Evolutionary conservation across 1,139 yeast species (phyloP), one percentile per base, ranked within the genome.

Genomic region (Diutina mesorugosa): DNA sequence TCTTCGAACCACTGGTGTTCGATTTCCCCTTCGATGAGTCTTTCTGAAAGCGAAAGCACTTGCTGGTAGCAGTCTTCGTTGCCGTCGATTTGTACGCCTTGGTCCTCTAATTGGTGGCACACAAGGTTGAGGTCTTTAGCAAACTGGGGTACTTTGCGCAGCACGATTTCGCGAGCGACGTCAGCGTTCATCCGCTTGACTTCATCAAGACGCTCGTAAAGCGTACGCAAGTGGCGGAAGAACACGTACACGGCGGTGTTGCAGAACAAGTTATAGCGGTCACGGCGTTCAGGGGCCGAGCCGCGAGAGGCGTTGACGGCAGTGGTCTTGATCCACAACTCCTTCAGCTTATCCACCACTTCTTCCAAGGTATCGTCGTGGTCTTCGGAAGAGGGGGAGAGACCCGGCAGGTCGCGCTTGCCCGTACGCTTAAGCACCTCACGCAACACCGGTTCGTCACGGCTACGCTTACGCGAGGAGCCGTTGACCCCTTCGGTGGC

Each of bases 1-100:
- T 93, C 99, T 72, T 93, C 99, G 68, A 88, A 93, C 88, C 95
- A 87, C 69, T 87, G 96, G 62, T 90, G 96, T 65, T 93, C 99
- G 57, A 93, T 74, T 50, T 90, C 95, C 35, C 96, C 97, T 64
- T 90, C 95, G 61, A 95, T 87, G 56, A 91, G 74, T 61, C 83
- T 81, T 63, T 83, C 90, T 57, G 95, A 81, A 58, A 93, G 75
- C 2, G 74, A 74, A 59, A 93, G 74, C 21, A 90, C 80, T 69
- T 93, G 97, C 47, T 76, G 71, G 68, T 93, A 95, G 57, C 95
- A 87, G 62, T 80, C 74, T 63, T 84, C 84, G 8, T 79, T 74
- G 18, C 90, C 89, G 45, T 76, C 76, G 63, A 91, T 85, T 60
- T 82, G 81, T 57, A 91, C 78, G 1, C 95, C 93, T 79, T 84